These are phyloP conservation scores for Fusarium bulbicola DNA, from an alignment of 2,329 filamentous ascomycete genomes.

Conservation along the genomic window DNA sequence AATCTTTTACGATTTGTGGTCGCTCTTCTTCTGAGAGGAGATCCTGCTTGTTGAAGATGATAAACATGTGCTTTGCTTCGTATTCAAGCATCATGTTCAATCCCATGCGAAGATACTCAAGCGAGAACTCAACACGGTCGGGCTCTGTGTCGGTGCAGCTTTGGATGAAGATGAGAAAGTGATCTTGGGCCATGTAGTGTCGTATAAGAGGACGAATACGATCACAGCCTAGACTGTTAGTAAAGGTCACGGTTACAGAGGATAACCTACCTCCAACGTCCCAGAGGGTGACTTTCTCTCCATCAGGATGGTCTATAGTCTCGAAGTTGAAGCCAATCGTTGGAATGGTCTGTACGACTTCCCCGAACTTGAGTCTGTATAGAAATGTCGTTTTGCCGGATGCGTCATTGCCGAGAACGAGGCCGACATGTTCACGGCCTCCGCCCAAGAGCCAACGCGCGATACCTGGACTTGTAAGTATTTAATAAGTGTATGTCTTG, in stretches of 20 bases:
- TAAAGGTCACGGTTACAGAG: fast-evolving
- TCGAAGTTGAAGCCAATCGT: slow-evolving; percentile 97
- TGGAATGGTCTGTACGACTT: slow-evolving; percentile 93
- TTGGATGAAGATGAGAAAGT: slow-evolving; percentile 43
- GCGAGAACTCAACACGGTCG: slow-evolving; percentile 37
- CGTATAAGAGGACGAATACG: slow-evolving; percentile 40
- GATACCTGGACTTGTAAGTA: slow-evolving; percentile 18
- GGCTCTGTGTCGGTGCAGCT: slow-evolving; percentile 40
- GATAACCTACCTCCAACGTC: slow-evolving; percentile 41
- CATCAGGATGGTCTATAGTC: slow-evolving; percentile 59
- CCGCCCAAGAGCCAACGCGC: slow-evolving; percentile 36
- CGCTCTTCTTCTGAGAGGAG: slow-evolving; percentile 28
- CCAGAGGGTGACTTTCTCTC: slow-evolving; percentile 40
- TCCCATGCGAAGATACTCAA: slow-evolving; percentile 40
- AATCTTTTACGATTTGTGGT: slow-evolving; percentile 20
- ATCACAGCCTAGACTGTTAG: slow-evolving; percentile 37
- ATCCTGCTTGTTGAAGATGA: slow-evolving; percentile 48
- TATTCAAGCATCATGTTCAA: slow-evolving; percentile 31
- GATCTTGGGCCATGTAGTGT: slow-evolving; percentile 41
- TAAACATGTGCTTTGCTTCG: slow-evolving; percentile 39
- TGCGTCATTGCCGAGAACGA: slow-evolving; percentile 38
- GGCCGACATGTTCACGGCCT: slow-evolving; percentile 28
- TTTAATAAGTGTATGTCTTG: fast-evolving
- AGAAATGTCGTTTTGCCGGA: slow-evolving; percentile 80
- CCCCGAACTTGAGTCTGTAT: slow-evolving; percentile 86